Evolutionary conservation across 2,329 filamentous ascomycete genomes (phyloP).

Genomic region (Drechslerella stenobrocha): DNA sequence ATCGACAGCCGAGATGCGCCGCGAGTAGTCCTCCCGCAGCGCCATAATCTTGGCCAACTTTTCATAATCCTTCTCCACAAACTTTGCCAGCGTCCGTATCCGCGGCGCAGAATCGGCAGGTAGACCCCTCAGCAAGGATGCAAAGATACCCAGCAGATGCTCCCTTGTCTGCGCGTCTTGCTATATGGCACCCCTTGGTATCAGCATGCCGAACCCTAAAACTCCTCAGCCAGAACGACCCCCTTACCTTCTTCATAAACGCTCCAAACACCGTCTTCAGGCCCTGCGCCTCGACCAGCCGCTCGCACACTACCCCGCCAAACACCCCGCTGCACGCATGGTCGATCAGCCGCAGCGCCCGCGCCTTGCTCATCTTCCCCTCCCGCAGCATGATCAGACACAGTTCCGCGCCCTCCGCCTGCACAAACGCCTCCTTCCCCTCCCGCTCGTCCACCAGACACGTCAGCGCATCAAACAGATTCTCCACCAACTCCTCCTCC

Average conservation of each 20-base stretch:
- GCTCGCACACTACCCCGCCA: constrained; percentile 70
- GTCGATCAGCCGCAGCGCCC: constrained; percentile 79
- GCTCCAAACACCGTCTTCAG: constrained; percentile 82
- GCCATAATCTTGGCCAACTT: constrained; percentile 75
- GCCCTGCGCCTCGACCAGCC: constrained; percentile 78
- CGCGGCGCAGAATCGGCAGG: constrained; percentile 76
- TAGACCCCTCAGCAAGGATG: constrained; percentile 75
- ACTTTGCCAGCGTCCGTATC: constrained; percentile 86
- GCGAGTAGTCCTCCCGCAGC: constrained; percentile 71
- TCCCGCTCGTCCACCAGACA: constrained; percentile 74
- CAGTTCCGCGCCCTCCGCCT: constrained; percentile 89
- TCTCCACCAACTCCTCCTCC: constrained; percentile 94
- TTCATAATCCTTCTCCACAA: constrained; percentile 90
- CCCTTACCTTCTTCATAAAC: constrained; percentile 73
- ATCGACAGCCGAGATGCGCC: constrained; percentile 67
- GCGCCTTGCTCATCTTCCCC: constrained; percentile 76
- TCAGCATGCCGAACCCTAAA: not conserved
- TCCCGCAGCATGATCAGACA: constrained; percentile 89
- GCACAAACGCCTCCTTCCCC: constrained; percentile 79
- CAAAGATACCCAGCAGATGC: constrained; percentile 82
- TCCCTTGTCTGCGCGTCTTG: constrained; percentile 70
- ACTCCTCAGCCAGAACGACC: not conserved
- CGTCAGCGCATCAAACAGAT: constrained; percentile 83
- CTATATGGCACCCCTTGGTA: constrained; percentile 54
- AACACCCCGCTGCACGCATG: constrained; percentile 69